Conservation (phyloP, 2,329 filamentous ascomycete genomes). For the Pseudopyricularia cyperi region DNA sequence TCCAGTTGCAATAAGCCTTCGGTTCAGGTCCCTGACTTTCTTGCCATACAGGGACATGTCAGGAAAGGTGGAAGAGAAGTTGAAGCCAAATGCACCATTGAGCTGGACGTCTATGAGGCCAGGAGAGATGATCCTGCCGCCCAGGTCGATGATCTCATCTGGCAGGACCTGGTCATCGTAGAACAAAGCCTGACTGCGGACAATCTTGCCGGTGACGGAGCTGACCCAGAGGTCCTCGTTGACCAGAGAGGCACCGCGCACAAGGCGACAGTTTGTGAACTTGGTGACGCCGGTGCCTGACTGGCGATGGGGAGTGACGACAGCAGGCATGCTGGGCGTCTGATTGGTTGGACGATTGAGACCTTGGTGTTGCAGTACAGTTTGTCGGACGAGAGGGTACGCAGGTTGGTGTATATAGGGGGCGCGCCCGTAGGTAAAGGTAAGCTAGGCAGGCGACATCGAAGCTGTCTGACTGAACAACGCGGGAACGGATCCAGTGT, state of each 20-base stretch:
- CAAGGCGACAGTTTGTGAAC: slow-evolving; percentile 75
- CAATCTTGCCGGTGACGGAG: slow-evolving; percentile 66
- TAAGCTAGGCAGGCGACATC: background rate
- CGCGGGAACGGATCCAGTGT: too few species aligned
- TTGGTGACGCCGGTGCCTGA: slow-evolving; percentile 56
- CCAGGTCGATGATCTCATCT: slow-evolving; percentile 64
- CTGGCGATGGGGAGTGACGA: slow-evolving; percentile 15
- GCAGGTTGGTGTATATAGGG: background rate
- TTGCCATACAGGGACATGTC: slow-evolving; percentile 58
- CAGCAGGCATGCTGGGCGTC: slow-evolving; percentile 10
- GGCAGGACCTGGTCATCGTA: slow-evolving; percentile 58
- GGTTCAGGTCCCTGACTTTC: slow-evolving; percentile 59
- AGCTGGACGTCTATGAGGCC: slow-evolving; percentile 87
- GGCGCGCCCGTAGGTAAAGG: background rate
- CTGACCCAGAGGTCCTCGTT: slow-evolving; percentile 82
- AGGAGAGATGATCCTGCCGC: slow-evolving; percentile 70
- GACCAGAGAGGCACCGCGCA: slow-evolving; percentile 55
- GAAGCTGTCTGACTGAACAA: background rate
- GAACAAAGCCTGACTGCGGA: slow-evolving; percentile 54
- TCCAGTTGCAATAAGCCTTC: slow-evolving; percentile 59
- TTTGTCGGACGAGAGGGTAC: background rate
- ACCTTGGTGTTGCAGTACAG: background rate
- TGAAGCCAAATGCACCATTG: slow-evolving; percentile 86
- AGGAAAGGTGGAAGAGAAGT: slow-evolving; percentile 70
- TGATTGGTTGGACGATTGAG: background rate